Percentiles rank a stretch among this genome's conserved stretches.
Evolutionary conservation across 1,284 basidiomycete genomes (phyloP).

Genomic region (Stygiomarasmius scandens): DNA sequence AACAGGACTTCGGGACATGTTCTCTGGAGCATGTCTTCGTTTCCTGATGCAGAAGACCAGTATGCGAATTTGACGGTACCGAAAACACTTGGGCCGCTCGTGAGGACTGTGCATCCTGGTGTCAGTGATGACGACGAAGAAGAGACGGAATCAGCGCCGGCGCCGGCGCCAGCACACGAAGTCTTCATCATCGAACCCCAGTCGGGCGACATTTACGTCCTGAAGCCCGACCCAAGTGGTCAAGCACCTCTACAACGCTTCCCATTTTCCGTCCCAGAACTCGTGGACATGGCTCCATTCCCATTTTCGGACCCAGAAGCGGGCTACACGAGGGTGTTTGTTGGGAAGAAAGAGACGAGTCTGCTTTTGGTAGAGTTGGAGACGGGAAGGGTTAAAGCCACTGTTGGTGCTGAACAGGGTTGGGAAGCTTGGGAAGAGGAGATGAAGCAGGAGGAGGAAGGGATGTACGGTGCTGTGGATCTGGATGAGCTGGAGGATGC

Average conservation of each 20-base stretch:
- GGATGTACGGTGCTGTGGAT: slow-evolving; percentile 34
- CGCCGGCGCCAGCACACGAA: slow-evolving; percentile 58
- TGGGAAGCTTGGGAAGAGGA: slow-evolving; percentile 68
- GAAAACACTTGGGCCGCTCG: slow-evolving; percentile 65
- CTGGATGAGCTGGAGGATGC: slow-evolving; percentile 60
- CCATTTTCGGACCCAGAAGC: slow-evolving; percentile 61
- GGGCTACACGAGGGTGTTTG: slow-evolving; percentile 71
- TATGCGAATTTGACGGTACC: slow-evolving; percentile 30
- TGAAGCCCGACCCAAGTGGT: slow-evolving; percentile 57
- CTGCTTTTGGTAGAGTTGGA: slow-evolving; percentile 80
- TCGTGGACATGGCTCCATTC: slow-evolving; percentile 88
- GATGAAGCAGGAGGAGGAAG: slow-evolving; percentile 39
- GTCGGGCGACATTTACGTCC: slow-evolving; percentile 86
- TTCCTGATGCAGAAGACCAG: slow-evolving; percentile 40
- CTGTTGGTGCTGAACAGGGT: slow-evolving; percentile 75
- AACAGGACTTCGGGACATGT: slow-evolving; percentile 77
- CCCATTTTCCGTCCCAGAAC: slow-evolving; percentile 82
- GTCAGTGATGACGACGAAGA: slow-evolving; percentile 47
- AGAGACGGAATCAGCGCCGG: background rate
- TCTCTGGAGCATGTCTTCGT: slow-evolving; percentile 81
- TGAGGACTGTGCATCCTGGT: slow-evolving; percentile 66
- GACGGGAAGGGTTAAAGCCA: slow-evolving; percentile 80
- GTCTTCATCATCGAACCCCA: slow-evolving; percentile 91
- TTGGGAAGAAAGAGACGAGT: slow-evolving; percentile 85
- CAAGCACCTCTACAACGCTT: slow-evolving; percentile 70